Evolutionary conservation across 352 stramenopile species (phyloP), one percentile per base, ranked within the genome.

Genomic region (Phytophthora hibernalis): DNA sequence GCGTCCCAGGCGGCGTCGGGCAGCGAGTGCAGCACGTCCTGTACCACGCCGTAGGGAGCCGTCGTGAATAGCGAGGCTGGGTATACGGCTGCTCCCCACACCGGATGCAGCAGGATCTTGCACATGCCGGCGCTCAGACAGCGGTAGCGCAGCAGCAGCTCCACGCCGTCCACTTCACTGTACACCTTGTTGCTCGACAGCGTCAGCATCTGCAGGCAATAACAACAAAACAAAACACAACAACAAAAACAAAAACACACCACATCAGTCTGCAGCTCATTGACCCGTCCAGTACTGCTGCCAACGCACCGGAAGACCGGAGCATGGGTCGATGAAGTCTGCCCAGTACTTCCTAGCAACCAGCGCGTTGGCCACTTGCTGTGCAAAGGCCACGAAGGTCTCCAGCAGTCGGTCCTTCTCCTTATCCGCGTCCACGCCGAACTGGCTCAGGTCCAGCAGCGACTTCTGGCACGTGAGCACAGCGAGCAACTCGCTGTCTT

Each of bases 261-360:
- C 26, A 31, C 5, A 15, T 64, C 22, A 56, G 22, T 56, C 11
- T 30, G 6, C 7, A 65, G 4, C 26, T 31, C 26, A 31, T 31
- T 31, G 26, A 31, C 6, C 26, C 26, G 9, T 5, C 9, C 26
- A 7, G 9, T 7, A 31, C 5, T 31, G 26, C 26, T 7, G 26
- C 26, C 30, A 24, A 77, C 79, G 56, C 68, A 93, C 84, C 57
- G 97, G 96, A 47, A 99, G 80, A 2, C 97, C 97, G 9, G 91
- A 98, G 77, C 97, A 99, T 21, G 97, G 97, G 83, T 99, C 97
- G 74, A 98, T 99, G 72, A 97, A 99, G 80, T 99, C 97, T 15
- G 95, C 95, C 95, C 95, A 99, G 74, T 90, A 97, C 15, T 91
- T 84, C 31, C 76, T 78, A 21, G 72, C 76, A 40, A 87, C 74